These are phyloP conservation scores for Hirschioporus abietinus DNA, from an alignment of 768 basidiomycete species.

Conservation along the genomic window DNA sequence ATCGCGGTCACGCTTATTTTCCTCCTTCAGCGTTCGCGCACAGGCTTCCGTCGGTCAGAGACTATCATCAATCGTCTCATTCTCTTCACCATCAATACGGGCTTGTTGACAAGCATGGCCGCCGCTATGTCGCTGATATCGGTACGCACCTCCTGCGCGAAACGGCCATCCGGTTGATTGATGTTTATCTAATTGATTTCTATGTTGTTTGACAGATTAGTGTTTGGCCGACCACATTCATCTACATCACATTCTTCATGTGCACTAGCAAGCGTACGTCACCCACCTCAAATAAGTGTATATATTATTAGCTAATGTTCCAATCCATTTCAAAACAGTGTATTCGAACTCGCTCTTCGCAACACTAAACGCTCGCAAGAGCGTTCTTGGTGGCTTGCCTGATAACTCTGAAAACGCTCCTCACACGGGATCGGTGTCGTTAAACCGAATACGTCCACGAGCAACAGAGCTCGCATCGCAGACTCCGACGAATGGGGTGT, in stretches of 20 bases:
- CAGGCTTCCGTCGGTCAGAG: slow-evolving; percentile 13
- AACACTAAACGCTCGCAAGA: slow-evolving; percentile 1
- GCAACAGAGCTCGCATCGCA: no score
- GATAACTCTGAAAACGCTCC: background rate
- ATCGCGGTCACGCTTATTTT: slow-evolving; percentile 12
- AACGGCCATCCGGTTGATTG: background rate
- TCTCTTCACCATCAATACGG: slow-evolving; percentile 14
- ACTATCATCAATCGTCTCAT: slow-evolving; percentile 14
- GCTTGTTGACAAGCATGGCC: slow-evolving; percentile 22
- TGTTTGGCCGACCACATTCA: slow-evolving; percentile 40
- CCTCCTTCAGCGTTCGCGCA: slow-evolving; percentile 9
- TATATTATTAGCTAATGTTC: background rate
- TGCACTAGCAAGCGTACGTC: slow-evolving; percentile 52
- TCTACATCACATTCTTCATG: slow-evolving; percentile 58
- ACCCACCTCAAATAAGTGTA: background rate
- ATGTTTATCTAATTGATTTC: no score
- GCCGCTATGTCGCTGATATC: slow-evolving; percentile 52
- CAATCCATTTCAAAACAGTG: no score
- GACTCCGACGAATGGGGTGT: no score
- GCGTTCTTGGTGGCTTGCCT: background rate
- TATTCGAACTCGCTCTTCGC: slow-evolving; percentile 5
- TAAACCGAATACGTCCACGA: no score
- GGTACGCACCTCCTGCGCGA: slow-evolving; percentile 21
- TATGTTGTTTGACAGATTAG: slow-evolving; percentile 39
- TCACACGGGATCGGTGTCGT: no score